phyloP scores from a whole-genome alignment of 2,329 filamentous ascomycete species.

The Lasiodiplodia hormozganensis region DNA sequence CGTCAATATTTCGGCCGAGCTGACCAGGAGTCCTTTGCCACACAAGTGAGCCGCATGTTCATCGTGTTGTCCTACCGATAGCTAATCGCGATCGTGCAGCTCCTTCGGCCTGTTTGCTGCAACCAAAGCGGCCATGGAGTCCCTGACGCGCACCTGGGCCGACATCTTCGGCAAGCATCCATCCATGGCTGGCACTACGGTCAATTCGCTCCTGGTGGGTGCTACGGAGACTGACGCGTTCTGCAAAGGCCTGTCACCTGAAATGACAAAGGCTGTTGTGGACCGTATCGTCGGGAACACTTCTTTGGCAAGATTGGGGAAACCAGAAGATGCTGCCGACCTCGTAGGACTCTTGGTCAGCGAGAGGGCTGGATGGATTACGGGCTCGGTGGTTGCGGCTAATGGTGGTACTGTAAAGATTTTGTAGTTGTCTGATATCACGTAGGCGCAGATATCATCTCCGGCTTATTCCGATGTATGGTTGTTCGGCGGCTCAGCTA shows the following conservation, averaged over 20 bases:
- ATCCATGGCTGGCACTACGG: constrained; percentile 36
- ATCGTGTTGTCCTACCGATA: constrained; percentile 13
- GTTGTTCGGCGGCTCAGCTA: too few species aligned
- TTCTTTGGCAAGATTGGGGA: constrained; percentile 37
- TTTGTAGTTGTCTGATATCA: constrained; percentile 26
- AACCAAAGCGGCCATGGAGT: constrained; percentile 37
- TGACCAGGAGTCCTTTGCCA: constrained; percentile 31
- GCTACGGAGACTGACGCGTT: constrained; percentile 39
- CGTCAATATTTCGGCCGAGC: constrained; percentile 35
- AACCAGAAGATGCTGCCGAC: constrained; percentile 68
- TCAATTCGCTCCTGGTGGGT: constrained; percentile 40
- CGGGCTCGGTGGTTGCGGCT: constrained; percentile 46
- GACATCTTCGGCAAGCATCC: constrained; percentile 34
- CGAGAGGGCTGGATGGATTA: constrained; percentile 45
- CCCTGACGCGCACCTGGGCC: constrained; percentile 36
- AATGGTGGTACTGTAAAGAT: constrained; percentile 41
- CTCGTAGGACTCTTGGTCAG: constrained; percentile 59
- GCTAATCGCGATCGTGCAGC: not conserved
- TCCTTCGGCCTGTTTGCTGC: constrained; percentile 24
- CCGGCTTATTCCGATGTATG: too few species aligned
- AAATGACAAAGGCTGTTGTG: not conserved
- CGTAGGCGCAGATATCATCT: too few species aligned
- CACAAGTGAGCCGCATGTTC: constrained; percentile 30
- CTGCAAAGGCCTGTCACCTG: not conserved
- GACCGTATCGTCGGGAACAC: constrained; percentile 30